Evolutionary conservation across 805 yeast species (phyloP), one percentile per base, ranked within the genome.

Genomic region (Candida nanaspora): DNA sequence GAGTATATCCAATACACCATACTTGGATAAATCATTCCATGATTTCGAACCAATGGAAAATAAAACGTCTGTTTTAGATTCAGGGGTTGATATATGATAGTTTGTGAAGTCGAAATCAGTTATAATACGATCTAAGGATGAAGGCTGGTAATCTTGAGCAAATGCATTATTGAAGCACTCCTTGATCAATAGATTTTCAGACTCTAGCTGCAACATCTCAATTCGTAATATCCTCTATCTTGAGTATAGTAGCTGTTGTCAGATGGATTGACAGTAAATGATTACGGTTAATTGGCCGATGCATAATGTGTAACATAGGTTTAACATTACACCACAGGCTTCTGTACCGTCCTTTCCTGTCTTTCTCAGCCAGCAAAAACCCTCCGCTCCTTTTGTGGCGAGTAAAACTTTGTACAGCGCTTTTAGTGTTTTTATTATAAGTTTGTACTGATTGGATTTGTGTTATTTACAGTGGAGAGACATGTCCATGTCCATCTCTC

Each of bases 41-140:
- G 94, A 82, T 60, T 82, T 84, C 59, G 86, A 76, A 47, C 73
- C 76, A 39, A 87, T 68, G 20, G 93, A 82, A 21, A 87, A 65
- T 47, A 83, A 66, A 43, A 87, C 63, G 57, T 74, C 55, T 28
- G 80, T 61, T 65, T 82, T 86, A 45, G 78, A 69, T 49, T 80
- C 88, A 2, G 89, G 86, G n/a, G 94, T 91, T 37, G 95, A 82
- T 46, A 93, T 70, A 62, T 91, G 98, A 64, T 85, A 89, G 25
- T 93, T 85, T 38, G 96, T 95, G 66, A 87, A 87, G 63, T 93
- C 99, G 53, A 93, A 93, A 67, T 93, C 99, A 31, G 95, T 82
- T 47, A 93, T 77, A 46, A 91, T 80, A 61, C 97, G 78, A 63
- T 93, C 97, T 47, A 87, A 69, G 6, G 77, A 65, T 37, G 72